Base-by-base conservation (phyloP, 2,329 filamentous ascomycete species). In the Cytospora piceae region DNA sequence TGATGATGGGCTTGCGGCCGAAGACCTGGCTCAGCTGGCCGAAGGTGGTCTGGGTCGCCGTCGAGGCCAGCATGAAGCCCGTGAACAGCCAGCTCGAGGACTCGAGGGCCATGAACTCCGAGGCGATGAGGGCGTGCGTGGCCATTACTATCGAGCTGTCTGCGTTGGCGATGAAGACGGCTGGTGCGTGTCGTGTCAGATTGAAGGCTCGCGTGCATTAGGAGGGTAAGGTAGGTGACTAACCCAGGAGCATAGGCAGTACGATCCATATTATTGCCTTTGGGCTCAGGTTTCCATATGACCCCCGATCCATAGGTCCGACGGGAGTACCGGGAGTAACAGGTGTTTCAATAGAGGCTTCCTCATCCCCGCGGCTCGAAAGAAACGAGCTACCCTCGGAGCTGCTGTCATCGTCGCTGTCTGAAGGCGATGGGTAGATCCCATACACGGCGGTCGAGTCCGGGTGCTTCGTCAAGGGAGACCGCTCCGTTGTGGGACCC, bases 81-180 rank as follows among this genome's bases (percentile, higher is more conserved):
- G 82, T 85, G 20, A 85, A 82, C 14, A 87, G 72, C 85, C 86
- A 87, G 66, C 81, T 86, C 4, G 85, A 87, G 60, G 84, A 81
- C 20, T 80, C 81, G 5, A 89, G 72, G 39, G 81, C 79, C 61
- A 83, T 77, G 70, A 89, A 89, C 62, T 88, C 83, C 12, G 86
- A 89, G 0, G 85, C 83, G 61, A 89, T 87, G 4, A 79, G 79
- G 0, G 85, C 83, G 65, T 90, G 86, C 0, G 89, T 90, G 0
- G 90, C 89, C 37, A 92, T 77, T 0, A 92, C 82, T 0, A 92
- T 77, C 1, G 87, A 88, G 0, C 79, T 77, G 71, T 93, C 90
- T 20, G 85, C 83, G 63, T 88, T 87, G 8, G 85, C 83, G 15
- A 90, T 84, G 69, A 92, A 91, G 17, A 89, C 85, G 14, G 85